Evolutionary conservation across 2,329 filamentous ascomycete species (phyloP).

Genomic region (Penicillium rolfsii): DNA sequence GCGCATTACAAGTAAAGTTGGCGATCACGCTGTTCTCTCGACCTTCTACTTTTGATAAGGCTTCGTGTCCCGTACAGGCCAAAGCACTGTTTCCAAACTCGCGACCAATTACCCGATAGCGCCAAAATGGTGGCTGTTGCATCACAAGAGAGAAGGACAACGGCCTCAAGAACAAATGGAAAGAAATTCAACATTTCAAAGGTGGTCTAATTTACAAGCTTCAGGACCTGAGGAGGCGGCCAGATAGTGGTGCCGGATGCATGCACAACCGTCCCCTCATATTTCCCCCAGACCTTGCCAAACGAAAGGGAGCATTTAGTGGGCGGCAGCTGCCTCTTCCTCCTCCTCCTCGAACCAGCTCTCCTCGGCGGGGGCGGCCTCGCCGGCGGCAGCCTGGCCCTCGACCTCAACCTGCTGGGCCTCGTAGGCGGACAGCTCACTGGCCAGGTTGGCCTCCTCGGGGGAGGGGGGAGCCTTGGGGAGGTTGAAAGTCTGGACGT

Average conservation of each 20-base stretch:
- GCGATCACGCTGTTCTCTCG: background rate
- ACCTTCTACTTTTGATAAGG: background rate
- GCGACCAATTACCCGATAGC: background rate
- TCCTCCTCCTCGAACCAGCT: constrained; percentile 83
- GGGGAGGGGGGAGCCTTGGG: constrained; percentile 84
- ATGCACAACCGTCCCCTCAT: constrained; percentile 32
- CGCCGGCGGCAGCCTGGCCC: constrained; percentile 70
- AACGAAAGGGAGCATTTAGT: constrained; percentile 40
- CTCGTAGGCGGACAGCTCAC: constrained; percentile 93
- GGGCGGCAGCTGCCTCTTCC: constrained; percentile 52
- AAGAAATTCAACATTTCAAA: constrained; percentile 29
- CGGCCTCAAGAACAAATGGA: constrained; percentile 19
- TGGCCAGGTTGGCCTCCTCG: constrained; percentile 91
- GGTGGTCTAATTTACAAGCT: constrained; percentile 36
- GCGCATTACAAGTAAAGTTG: background rate
- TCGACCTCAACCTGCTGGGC: constrained; percentile 91
- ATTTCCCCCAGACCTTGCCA: constrained; percentile 36
- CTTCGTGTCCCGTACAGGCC: background rate
- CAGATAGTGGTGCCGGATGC: constrained; percentile 24
- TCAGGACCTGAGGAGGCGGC: constrained; percentile 33
- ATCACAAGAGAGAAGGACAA: background rate
- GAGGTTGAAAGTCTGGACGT: constrained; percentile 82
- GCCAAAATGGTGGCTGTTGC: background rate
- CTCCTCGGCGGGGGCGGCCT: constrained; percentile 64
- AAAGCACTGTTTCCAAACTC: background rate